Base-by-base conservation (phyloP, 805 yeast genomes). In the Zygotorulaspora danielsina region DNA sequence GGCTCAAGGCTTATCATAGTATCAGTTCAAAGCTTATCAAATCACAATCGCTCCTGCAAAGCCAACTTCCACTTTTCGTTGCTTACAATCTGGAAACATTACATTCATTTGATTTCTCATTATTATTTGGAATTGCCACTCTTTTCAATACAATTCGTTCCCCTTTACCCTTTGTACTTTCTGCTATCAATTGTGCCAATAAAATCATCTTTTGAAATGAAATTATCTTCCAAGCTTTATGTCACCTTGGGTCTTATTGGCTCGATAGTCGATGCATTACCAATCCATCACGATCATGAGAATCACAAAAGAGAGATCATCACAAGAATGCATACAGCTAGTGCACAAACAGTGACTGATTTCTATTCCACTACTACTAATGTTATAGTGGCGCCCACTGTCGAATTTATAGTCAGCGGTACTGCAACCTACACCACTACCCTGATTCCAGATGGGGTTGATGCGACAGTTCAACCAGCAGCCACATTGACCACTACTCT, bases 271-370 rank as follows among this genome's bases (percentile, higher is more conserved):
- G 31, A 49, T 19, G 57, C 59, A 22, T 52, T 59, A 22, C 64
- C 59, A 11, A 36, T 57, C 22, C 38, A 38, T 7, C 44, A 61
- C 19, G 30, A 30, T 9, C 37, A 39, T 8, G 42, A 37, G 5
- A 42, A 61, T n/a, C n/a, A n/a, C n/a, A 68, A 66, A 35, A 69
- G 69, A 38, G 59, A 60, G 34, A 42, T 73, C 18, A 64, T 77
- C 39, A 77, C 83, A 13, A 66, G 81, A 54, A 60, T 62, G 26
- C 79, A 75, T 51, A 76, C 81, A 13, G 82, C 83, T 12, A 64
- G 59, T 6, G 69, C 81, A 3, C 49, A 57, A 25, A 74, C 78
- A 3, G 62, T 63, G 15, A 66, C 70, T 3, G 64, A 63, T 38
- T 57, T 65, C 19, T 67, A 66, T 48, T 61, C 73, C 18, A 67